Conservation (phyloP, 805 yeast genomes). For the Starmera quercuum region DNA sequence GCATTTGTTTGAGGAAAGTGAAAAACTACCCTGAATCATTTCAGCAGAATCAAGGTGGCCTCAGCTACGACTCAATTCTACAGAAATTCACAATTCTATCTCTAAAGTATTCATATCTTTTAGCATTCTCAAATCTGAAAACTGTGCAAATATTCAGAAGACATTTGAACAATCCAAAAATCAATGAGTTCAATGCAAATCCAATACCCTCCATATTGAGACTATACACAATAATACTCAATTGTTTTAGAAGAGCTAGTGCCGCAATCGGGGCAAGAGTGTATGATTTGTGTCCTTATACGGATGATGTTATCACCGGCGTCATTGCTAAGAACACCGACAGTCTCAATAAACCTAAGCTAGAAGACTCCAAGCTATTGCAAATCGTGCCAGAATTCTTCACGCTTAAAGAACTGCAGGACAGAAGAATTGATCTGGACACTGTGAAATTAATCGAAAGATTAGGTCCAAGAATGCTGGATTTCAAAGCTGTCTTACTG, state of each 20-base stretch:
- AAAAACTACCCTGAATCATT: not conserved
- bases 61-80: not conserved
- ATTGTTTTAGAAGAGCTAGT: not conserved
- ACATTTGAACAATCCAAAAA: not conserved
- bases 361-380: not conserved
- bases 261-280: not conserved
- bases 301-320: not conserved
- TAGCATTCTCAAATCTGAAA: not conserved
- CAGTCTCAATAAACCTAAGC: not conserved
- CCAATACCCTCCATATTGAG: not conserved
- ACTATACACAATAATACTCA: not conserved
- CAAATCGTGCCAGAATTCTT: not conserved
- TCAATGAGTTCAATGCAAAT: not conserved
- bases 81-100: not conserved
- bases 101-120: not conserved
- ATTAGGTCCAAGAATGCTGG: not conserved
- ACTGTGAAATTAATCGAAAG: not conserved
- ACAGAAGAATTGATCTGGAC: not conserved
- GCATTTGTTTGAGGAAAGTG: not conserved
- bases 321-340: not conserved
- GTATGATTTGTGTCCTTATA: not conserved
- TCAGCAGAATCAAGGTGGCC: too few relatives aligned
- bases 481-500: not conserved
- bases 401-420: not conserved
- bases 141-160: not conserved